phyloP scores from a whole-genome alignment of 2,329 filamentous ascomycete species.

The Paecilomyces fulvus region DNA sequence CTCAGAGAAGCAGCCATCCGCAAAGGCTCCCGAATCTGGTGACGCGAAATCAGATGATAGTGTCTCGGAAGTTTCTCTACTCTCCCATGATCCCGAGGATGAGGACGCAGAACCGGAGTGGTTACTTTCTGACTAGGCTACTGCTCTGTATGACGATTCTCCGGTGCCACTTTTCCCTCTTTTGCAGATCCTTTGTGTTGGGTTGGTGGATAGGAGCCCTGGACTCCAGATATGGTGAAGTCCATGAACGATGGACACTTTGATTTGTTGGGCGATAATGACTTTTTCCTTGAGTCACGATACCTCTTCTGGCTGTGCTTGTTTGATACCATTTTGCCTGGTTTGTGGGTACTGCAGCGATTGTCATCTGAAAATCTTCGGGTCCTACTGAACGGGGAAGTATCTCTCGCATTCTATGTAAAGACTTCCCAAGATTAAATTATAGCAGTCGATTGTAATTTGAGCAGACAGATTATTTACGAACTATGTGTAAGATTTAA shows the following conservation, averaged over 20 bases:
- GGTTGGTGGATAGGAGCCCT: not conserved
- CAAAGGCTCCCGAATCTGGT: constrained; percentile 7
- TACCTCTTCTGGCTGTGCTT: not conserved
- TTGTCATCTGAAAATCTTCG: no score
- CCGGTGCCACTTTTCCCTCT: not conserved
- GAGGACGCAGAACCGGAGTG: constrained; percentile 59
- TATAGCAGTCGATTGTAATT: no score
- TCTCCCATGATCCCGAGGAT: constrained; percentile 57
- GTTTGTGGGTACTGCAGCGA: not conserved
- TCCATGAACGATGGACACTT: not conserved
- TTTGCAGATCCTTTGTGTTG: not conserved
- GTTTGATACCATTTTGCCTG: not conserved
- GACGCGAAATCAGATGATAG: constrained; percentile 22
- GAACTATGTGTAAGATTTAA: no score
- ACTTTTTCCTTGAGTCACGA: not conserved
- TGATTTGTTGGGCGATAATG: not conserved
- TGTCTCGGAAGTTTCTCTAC: constrained; percentile 42
- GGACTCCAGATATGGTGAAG: not conserved
- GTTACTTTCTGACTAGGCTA: constrained; percentile 37
- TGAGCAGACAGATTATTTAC: no score
- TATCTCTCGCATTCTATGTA: no score
- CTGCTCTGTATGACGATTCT: not conserved
- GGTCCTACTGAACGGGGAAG: no score
- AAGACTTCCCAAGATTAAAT: no score
- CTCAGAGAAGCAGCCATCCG: constrained; percentile 8